Evolutionary conservation across 73 alveolate genomes (phyloP).

Genomic region (Symbiodinium natans): DNA sequence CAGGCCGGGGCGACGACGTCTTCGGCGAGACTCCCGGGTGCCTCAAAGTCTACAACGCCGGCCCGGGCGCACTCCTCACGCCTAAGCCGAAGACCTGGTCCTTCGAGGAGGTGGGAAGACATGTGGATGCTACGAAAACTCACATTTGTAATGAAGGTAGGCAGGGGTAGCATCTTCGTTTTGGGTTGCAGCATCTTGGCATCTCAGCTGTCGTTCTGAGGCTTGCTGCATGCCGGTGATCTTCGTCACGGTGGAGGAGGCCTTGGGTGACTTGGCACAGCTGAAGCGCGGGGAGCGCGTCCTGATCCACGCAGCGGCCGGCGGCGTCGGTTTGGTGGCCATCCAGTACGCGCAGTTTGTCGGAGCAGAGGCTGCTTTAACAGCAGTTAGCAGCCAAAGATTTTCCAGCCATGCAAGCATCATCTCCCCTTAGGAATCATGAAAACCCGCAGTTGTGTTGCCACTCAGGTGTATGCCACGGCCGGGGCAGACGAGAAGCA

Average conservation of each 20-base stretch:
- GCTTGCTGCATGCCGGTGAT: conserved; percentile 94
- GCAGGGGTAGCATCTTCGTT: too few relatives aligned
- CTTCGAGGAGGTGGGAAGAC: conserved; percentile 47
- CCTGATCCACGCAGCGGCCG: conserved; percentile 92
- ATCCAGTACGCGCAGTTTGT: conserved; percentile 86
- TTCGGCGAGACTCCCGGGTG: conserved; percentile 91
- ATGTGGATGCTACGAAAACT: too few relatives aligned
- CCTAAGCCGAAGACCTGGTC: conserved; percentile 81
- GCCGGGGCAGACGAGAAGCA: conserved; percentile 89
- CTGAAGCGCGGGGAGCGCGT: conserved; percentile 86
- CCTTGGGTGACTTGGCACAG: conserved; percentile 90
- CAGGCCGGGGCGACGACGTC: conserved; percentile 90
- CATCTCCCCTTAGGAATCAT: too few relatives aligned
- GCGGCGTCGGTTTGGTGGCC: conserved; percentile 94
- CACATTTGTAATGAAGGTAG: too few relatives aligned
- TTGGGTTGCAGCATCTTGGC: neutral
- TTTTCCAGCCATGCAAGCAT: neutral
- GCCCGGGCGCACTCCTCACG: conserved; percentile 51
- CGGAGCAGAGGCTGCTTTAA: conserved; percentile 72
- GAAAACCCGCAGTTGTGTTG: too few relatives aligned
- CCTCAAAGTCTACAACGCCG: conserved; percentile 73
- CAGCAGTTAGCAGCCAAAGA: too few relatives aligned
- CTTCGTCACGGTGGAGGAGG: conserved; percentile 93
- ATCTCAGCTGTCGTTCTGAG: neutral
- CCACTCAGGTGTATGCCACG: conserved; percentile 86